Evolutionary conservation across 73 alveolate genomes (phyloP), one percentile per base, ranked within the genome.

Genomic region (Paramecium octaurelia): DNA sequence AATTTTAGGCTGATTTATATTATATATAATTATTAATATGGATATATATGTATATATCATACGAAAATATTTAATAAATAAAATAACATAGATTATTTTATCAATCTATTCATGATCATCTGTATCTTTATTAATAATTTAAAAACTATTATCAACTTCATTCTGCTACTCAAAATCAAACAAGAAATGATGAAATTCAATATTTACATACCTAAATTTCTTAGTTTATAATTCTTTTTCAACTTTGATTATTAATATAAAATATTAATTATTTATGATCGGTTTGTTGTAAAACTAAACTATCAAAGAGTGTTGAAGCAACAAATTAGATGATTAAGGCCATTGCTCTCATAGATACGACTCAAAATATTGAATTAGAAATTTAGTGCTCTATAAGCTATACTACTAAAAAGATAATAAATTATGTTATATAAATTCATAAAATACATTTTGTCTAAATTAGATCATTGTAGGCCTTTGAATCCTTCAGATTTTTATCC

Each of bases 401-500:
- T 31, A 27, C 14, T 27, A 64, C 29, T 64, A 1, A 64, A 11
- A 31, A 27, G 29, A 64, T 31, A 64, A 11, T 0, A 64, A 64
- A 29, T 64, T 64, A 64, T 64, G 50, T 34, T 64, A 31, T 31
- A 31, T 23, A 64, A 31, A 64, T 64, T 75, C 87, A 73, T 73
- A 73, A 11, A 12, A 80, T 24, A 80, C 91, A 80, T 3, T 80
- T 80, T 80, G 21, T 24, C 34, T 44, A 18, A 40, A 80, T 46
- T 27, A 80, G 14, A 80, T 80, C 75, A 80, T 80, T 80, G 46
- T 44, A 80, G 20, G 34, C 91, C 46, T 40, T 46, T 42, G 76
- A 24, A 18, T 64, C 91, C 20, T 80, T 64, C 21, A 20, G 31
- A 44, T 80, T 80, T 24, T 24, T 27, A 29, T 80, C 91, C 3